Conservation (phyloP, 305 asterid genomes). For the Rubia occidens region DNA sequence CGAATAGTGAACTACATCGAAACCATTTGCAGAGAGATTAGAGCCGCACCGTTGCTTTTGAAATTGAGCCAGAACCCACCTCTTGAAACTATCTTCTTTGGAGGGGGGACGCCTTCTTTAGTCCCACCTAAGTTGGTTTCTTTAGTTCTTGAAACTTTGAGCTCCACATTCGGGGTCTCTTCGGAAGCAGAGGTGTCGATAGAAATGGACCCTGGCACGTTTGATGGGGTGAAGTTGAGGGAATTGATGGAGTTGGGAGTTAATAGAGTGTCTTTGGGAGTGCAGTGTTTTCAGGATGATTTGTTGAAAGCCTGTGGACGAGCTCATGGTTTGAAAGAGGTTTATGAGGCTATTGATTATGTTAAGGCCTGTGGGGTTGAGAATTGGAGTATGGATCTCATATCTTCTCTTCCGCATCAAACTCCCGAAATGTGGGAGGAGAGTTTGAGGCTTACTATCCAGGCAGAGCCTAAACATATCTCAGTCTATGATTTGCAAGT, state of each 20-base stretch:
- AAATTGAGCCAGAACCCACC: slow-evolving; percentile 34
- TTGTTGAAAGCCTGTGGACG: slow-evolving; percentile 82
- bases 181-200: slow-evolving; percentile 74
- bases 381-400: slow-evolving; percentile 89
- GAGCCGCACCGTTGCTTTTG: slow-evolving; percentile 31
- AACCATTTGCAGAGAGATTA: slow-evolving; percentile 58
- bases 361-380: slow-evolving; percentile 48
- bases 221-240: slow-evolving; percentile 42
- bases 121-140: slow-evolving; percentile 73
- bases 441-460: slow-evolving; percentile 58
- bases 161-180: slow-evolving; percentile 45
- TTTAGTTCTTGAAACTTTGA: slow-evolving; percentile 43
- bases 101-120: slow-evolving; percentile 93
- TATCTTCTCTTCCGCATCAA: slow-evolving; percentile 84
- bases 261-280: slow-evolving; percentile 85
- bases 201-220: slow-evolving; percentile 98
- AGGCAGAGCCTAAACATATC: slow-evolving; percentile 60
- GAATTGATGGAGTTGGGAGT: slow-evolving; percentile 58
- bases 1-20: slow-evolving; percentile 57
- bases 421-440: slow-evolving; percentile 74
- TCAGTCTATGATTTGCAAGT: slow-evolving; percentile 93
- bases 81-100: slow-evolving; percentile 78
- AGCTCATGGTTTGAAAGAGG: slow-evolving; percentile 68
- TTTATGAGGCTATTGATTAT: slow-evolving; percentile 65
- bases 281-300: slow-evolving; percentile 79